A percentile compares a stretch with the other conserved stretches of the same genome.
Evolutionary conservation across 106 monocot genomes (phyloP).

Genomic region (Chionographis japonica): DNA sequence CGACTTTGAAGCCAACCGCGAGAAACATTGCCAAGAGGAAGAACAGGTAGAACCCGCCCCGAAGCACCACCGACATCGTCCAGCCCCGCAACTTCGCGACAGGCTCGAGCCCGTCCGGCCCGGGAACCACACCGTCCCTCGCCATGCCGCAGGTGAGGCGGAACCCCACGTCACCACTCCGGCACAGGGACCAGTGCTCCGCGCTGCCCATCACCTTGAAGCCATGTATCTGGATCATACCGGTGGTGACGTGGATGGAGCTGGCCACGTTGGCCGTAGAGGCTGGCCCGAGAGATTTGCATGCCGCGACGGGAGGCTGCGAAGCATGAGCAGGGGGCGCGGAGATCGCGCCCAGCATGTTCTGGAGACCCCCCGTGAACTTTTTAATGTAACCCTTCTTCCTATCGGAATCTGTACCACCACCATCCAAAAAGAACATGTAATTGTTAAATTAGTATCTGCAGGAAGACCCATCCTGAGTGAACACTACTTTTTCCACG

Average conservation of each 20-base stretch:
- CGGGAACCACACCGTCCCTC: slow-evolving; percentile 9
- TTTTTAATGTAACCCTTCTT: slow-evolving; percentile 24
- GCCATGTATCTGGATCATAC: slow-evolving; percentile 56
- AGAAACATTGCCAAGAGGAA: slow-evolving; percentile 49
- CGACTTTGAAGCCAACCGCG: slow-evolving; percentile 47
- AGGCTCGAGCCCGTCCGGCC: slow-evolving; percentile 6
- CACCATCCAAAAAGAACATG: neutral
- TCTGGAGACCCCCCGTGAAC: slow-evolving; percentile 39
- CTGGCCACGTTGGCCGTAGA: slow-evolving; percentile 23
- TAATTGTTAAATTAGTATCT: neutral
- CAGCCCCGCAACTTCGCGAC: slow-evolving; percentile 19
- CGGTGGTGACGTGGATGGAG: slow-evolving; percentile 58
- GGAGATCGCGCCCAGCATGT: slow-evolving; percentile 65
- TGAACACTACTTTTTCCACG: too few relatives aligned
- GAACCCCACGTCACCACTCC: slow-evolving; percentile 38
- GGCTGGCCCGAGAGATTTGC: slow-evolving; percentile 15
- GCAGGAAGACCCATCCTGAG: too few relatives aligned
- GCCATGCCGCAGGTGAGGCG: slow-evolving; percentile 28
- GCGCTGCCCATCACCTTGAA: slow-evolving; percentile 13
- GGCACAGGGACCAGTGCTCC: slow-evolving; percentile 36
- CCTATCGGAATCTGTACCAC: slow-evolving; percentile 23
- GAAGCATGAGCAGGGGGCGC: slow-evolving; percentile 65
- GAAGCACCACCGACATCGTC: slow-evolving; percentile 17
- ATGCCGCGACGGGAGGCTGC: slow-evolving; percentile 22
- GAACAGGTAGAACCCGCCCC: slow-evolving; percentile 42